Evolutionary conservation across 441 rosid species (phyloP).

Genomic region (Arabidopsis hybrid): DNA sequence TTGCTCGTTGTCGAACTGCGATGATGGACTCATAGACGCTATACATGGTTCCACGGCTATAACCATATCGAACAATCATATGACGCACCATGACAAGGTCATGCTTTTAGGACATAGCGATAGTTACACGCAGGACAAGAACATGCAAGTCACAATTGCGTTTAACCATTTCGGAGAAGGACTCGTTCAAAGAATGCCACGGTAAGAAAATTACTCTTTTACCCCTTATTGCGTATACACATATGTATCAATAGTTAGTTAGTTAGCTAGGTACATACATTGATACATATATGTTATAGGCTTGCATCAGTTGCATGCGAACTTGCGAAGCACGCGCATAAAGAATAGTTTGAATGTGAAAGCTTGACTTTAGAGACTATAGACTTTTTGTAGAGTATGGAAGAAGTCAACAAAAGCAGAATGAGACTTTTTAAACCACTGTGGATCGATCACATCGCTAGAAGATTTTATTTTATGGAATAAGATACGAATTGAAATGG

Average conservation of each 20-base stretch:
- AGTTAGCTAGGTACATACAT: no score
- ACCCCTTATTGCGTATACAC: not conserved
- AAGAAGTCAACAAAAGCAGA: conserved; percentile 37
- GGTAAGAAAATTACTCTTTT: conserved; percentile 41
- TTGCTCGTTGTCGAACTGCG: conserved; percentile 62
- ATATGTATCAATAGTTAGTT: no score
- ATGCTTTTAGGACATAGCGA: conserved; percentile 69
- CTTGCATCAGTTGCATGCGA: not conserved
- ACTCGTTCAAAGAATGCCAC: conserved; percentile 72
- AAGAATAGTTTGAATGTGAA: conserved; percentile 35
- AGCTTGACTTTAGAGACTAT: conserved; percentile 5
- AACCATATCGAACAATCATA: conserved; percentile 65
- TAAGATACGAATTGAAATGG: not conserved
- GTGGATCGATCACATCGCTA: conserved; percentile 7
- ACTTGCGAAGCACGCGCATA: conserved; percentile 15
- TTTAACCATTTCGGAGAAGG: conserved; percentile 79
- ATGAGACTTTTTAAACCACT: conserved; percentile 20
- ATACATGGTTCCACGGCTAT: conserved; percentile 71
- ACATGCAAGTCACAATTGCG: conserved; percentile 73
- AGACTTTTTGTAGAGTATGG: no score
- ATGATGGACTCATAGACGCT: conserved; percentile 71
- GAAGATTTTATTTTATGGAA: not conserved
- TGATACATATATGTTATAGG: not conserved
- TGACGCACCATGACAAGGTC: conserved; percentile 75
- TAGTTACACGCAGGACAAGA: conserved; percentile 57